phyloP scores from a whole-genome alignment of 2,329 filamentous ascomycete genomes.

The Arthrocladium fulminans region DNA sequence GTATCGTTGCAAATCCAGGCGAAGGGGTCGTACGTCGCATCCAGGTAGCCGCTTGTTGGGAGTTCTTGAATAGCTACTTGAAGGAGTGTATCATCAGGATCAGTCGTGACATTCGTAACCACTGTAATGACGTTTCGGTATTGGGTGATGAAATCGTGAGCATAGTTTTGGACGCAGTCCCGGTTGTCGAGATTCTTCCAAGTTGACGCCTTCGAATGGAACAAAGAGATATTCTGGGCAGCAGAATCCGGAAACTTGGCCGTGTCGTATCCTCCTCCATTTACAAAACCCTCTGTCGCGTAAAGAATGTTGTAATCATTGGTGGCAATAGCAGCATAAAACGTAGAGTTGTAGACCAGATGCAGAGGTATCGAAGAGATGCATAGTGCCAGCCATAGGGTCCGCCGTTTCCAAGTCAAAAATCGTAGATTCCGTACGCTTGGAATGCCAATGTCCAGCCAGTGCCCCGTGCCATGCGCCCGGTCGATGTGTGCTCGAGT shows the following conservation, averaged over 20 bases:
- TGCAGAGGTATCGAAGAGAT: conserved; percentile 23
- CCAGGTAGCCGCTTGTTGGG: conserved; percentile 11
- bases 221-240: conserved; percentile 3
- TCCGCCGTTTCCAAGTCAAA: conserved; percentile 16
- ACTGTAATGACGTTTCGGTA: conserved; percentile 14
- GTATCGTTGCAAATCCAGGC: conserved; percentile 20
- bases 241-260: conserved; percentile 5
- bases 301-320: conserved; percentile 16
- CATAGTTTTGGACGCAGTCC: conserved; percentile 17
- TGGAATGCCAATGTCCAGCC: conserved; percentile 11
- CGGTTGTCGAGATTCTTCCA: conserved; percentile 9
- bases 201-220: neutral
- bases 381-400: conserved; percentile 39
- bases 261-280: conserved; percentile 4
- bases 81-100: conserved; percentile 4
- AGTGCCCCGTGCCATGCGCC: conserved; percentile 32
- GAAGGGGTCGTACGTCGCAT: conserved; percentile 15
- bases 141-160: conserved; percentile 12
- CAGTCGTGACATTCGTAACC: neutral
- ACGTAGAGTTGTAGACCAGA: conserved; percentile 18
- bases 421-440: conserved; percentile 13
- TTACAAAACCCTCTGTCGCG: conserved; percentile 9
- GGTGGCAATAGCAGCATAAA: conserved; percentile 15
- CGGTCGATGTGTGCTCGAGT: conserved; percentile 42
- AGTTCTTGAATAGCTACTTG: conserved; percentile 15